A percentile compares a stretch with the other conserved stretches of the same genome.
These are phyloP conservation scores for Xylaria sp. DNA, from an alignment of 2,329 filamentous ascomycete genomes.

Conservation along the genomic window DNA sequence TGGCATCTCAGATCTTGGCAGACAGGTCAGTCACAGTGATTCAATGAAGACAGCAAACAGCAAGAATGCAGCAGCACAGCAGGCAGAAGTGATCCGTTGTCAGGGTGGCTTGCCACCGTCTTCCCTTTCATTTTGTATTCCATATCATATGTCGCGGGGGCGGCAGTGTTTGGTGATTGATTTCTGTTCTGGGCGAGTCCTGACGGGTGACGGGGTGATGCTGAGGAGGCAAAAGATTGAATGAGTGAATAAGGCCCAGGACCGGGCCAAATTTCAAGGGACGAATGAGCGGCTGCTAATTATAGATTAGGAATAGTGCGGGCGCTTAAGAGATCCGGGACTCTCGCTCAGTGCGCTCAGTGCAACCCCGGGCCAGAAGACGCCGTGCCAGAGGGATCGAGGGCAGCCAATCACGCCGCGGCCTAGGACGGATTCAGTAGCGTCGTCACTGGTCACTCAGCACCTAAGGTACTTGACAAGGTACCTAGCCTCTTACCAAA, in stretches of 20 bases:
- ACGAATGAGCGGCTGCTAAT: conserved; percentile 30
- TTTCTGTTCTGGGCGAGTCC: neutral
- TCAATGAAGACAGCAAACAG: neutral
- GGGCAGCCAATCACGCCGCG: conserved; percentile 20
- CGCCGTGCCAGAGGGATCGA: conserved; percentile 9
- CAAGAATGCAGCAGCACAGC: neutral
- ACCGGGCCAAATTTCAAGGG: conserved; percentile 1
- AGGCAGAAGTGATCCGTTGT: neutral
- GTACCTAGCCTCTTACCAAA: too few species aligned
- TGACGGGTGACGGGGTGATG: neutral
- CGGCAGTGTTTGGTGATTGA: neutral
- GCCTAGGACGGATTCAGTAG: neutral
- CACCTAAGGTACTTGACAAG: too few species aligned
- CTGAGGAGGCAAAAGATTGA: neutral
- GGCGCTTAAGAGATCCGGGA: conserved; percentile 25
- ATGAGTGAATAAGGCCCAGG: conserved; percentile 13
- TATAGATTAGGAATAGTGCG: conserved; percentile 28
- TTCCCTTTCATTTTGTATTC: neutral
- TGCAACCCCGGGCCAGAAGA: conserved; percentile 12
- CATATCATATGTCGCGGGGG: too few species aligned
- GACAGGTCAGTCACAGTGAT: neutral
- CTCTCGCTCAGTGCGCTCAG: conserved; percentile 2
- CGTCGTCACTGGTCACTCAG: too few species aligned
- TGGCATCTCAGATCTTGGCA: neutral
- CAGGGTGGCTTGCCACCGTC: neutral